Evolutionary conservation across 2,329 filamentous ascomycete species (phyloP), one percentile per base, ranked within the genome.

Genomic region (Penicillium sclerotiorum): DNA sequence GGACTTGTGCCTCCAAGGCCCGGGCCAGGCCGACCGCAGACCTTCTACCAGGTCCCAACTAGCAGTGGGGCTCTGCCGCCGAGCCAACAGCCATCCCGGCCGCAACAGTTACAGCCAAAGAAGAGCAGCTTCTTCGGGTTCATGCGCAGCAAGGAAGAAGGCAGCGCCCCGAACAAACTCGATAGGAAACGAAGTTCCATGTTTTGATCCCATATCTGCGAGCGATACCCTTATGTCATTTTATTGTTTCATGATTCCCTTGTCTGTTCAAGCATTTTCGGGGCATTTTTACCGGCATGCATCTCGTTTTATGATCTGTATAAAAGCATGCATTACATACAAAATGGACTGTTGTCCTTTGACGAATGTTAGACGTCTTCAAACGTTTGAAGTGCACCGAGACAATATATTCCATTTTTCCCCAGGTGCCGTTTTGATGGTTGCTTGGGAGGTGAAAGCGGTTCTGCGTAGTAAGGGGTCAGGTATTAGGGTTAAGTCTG

Each of bases 51-150:
- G 3, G 17, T 45, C 5, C 52, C 57, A 35, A 41, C 41, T 1
- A 53, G 54, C 11, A 57, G 44, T 18, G 58, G 60, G 6, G 56
- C 52, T 2, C 32, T 56, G 20, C 48, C 18, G 4, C 47, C 51
- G 9, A 36, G 39, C 12, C 32, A 38, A 17, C 20, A 38, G 17
- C 25, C 25, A 9, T 4, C 23, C 18, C 21, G 32, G 12, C 45
- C 35, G n/a, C 45, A 63, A 32, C 15, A 5, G 9, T 20, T 71
- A 9, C 68, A 69, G 43, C 64, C 71, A 45, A 75, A 71, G 54
- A 74, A 73, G 53, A 74, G 71, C 30, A 74, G 73, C 59, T 73
- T 77, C 61, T 77, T 77, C 57, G 69, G 71, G 3, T 71, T 77
- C 39, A n/a, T n/a, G n/a, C 62, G 68, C 18, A 64, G 67, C 9